Percentiles rank a stretch among this genome's conserved stretches.
These are phyloP conservation scores for Aotearoamyces nothofagi DNA, from an alignment of 2,329 filamentous ascomycete genomes.

Conservation along the genomic window DNA sequence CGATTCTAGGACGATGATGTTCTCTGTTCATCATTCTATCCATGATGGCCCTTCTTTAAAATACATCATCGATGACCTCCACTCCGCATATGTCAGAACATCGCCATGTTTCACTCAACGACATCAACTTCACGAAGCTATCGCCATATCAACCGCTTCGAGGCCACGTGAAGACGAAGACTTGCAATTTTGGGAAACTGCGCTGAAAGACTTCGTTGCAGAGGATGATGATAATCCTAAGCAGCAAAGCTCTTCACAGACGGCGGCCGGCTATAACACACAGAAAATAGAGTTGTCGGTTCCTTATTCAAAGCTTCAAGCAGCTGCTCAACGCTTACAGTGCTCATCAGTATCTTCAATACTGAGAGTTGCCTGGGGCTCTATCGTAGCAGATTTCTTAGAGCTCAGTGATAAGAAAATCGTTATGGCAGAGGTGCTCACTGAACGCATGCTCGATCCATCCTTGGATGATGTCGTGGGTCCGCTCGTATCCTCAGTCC, in stretches of 20 bases:
- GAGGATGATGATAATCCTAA: slow-evolving; percentile 11
- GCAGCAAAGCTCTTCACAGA: too few relatives aligned
- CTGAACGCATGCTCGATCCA: slow-evolving; percentile 16
- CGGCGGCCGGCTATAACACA: too few relatives aligned
- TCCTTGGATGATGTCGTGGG: slow-evolving; percentile 17
- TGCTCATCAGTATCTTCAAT: slow-evolving; percentile 17
- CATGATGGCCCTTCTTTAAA: slow-evolving; percentile 19
- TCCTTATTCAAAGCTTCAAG: slow-evolving; percentile 10
- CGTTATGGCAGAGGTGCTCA: slow-evolving; percentile 19
- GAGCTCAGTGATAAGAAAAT: slow-evolving; percentile 12
- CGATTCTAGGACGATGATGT: slow-evolving; percentile 13
- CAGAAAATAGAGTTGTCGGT: too few relatives aligned
- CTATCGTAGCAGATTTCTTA: slow-evolving; percentile 16
- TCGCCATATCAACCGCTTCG: slow-evolving; percentile 12
- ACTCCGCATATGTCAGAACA: slow-evolving; percentile 10
- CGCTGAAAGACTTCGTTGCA: slow-evolving; percentile 12
- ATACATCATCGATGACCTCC: slow-evolving; percentile 16
- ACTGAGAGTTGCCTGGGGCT: slow-evolving; percentile 17
- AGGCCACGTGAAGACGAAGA: slow-evolving; percentile 8
- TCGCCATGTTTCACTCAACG: slow-evolving; percentile 10
- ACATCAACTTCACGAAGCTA: slow-evolving; percentile 16
- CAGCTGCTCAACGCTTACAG: slow-evolving; percentile 11
- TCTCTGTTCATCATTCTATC: slow-evolving; percentile 20
- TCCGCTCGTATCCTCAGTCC: slow-evolving; percentile 20
- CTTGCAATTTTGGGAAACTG: slow-evolving; percentile 13